Base-by-base conservation (phyloP, 2,329 filamentous ascomycete genomes). In the Fusarium decemcellulare region DNA sequence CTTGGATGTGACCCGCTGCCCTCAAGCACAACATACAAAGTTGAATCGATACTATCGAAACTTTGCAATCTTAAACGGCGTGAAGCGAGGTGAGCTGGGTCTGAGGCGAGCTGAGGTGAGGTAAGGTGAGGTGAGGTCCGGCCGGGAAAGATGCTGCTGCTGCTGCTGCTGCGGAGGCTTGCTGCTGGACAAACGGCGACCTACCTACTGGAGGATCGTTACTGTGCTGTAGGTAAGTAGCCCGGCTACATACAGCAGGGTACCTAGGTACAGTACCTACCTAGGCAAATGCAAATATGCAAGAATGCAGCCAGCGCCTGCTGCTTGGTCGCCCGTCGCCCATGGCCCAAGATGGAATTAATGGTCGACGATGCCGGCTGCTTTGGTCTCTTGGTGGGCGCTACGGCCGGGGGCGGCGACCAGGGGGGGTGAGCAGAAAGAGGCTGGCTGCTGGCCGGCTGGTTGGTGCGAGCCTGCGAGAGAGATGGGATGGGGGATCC, bases 311-410 rank as follows among this genome's bases (percentile, higher is more conserved):
- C 61, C 55, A 66, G 65, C 55, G 55, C 63, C 57, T 62, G 56
- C 46, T 58, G 50, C 39, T 54, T 46, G 53, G 43, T 59, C 23
- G 23, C 23, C 23, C 23, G 23, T 23, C 23, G 23, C 23, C 47
- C 53, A 47, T 59, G 39, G 47, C 59, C 52, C 61, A 59, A 59
- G 47, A 63, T 68, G 67, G 67, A 64, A 72, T 70, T 60, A 68
- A 63, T 59, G 59, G 60, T 66, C 60, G 57, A 70, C 47, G 58
- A 60, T 72, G 61, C 61, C 66, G 59, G 53, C 59, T 63, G 51
- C 47, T 65, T 61, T 64, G 61, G 71, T 68, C 61, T 57, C 23
- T 23, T 23, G 23, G 23, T 68, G 63, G 56, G 71, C 71, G 67
- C 69, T 69, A 61, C 51, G 60, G 50, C 54, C 37, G 59, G 64